A percentile compares a stretch with the other conserved stretches of the same genome.
These are phyloP conservation scores for Globisporangium solare DNA, from an alignment of 352 stramenopile species.

Conservation along the genomic window DNA sequence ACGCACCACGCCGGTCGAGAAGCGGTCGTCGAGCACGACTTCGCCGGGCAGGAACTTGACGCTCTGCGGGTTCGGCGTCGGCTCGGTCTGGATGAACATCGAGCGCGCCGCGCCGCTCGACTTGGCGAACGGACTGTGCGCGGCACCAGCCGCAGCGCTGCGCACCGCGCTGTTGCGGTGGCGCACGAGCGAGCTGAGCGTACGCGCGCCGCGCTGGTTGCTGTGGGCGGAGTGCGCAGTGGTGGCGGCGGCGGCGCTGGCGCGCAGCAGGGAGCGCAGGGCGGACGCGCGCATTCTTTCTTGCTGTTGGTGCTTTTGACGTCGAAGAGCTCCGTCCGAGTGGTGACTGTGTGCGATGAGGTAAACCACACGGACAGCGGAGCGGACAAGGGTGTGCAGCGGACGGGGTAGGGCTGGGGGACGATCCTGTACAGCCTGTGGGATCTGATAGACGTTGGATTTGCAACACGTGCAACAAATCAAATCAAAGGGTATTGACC, in stretches of 20 bases:
- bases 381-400: not conserved
- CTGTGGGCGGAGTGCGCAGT: not conserved
- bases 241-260: conserved; percentile 8
- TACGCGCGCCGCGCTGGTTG: not conserved
- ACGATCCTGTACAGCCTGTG: not conserved
- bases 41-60: conserved; percentile 97
- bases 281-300: conserved; percentile 3
- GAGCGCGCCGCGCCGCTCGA: conserved; percentile 51
- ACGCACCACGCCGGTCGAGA: conserved; percentile 71
- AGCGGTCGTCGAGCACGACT: conserved; percentile 87
- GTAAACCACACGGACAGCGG: not conserved
- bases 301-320: not conserved
- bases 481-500: too few relatives aligned
- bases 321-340: conserved; percentile 3
- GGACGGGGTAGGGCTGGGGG: too few relatives aligned
- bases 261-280: conserved; percentile 23
- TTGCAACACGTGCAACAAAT: not conserved
- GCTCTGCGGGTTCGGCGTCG: conserved; percentile 97
- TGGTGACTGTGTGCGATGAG: conserved; percentile 3
- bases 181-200: conserved; percentile 6
- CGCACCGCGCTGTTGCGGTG: conserved; percentile 2
- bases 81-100: conserved; percentile 98
- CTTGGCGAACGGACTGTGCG: conserved; percentile 5
- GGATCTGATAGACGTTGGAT: not conserved
- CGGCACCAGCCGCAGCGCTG: not conserved